Evolutionary conservation across 345 rosid genomes (phyloP).

Genomic region (Pistacia atlantica): DNA sequence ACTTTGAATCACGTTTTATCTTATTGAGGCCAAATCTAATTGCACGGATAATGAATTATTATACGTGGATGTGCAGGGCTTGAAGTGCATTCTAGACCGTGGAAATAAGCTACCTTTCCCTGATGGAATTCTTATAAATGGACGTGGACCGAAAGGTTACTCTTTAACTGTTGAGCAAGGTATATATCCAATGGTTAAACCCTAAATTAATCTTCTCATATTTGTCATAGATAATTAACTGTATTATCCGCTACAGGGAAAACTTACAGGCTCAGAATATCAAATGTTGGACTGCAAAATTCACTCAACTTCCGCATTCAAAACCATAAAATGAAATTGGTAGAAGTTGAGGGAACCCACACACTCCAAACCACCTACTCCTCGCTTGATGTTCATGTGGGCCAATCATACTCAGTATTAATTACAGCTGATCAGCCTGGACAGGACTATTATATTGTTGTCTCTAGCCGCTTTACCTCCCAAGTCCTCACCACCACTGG

Average conservation of each 20-base stretch:
- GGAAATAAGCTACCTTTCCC: conserved; percentile 76
- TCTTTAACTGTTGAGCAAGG: conserved; percentile 80
- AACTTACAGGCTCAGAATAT: conserved; percentile 88
- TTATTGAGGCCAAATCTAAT: neutral
- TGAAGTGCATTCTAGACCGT: conserved; percentile 56
- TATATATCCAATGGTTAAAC: conserved; percentile 13
- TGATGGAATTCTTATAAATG: conserved; percentile 90
- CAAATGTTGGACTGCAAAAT: conserved; percentile 83
- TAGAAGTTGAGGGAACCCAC: conserved; percentile 95
- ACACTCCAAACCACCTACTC: conserved; percentile 82
- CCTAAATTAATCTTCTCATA: too few relatives aligned
- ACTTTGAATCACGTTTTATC: neutral
- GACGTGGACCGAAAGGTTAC: conserved; percentile 65
- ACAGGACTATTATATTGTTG: conserved; percentile 78
- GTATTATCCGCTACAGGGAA: conserved; percentile 49
- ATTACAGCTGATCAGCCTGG: conserved; percentile 90
- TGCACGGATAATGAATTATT: neutral
- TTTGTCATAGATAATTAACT: neutral
- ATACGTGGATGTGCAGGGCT: conserved; percentile 36
- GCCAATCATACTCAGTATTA: conserved; percentile 83
- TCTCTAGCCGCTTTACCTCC: conserved; percentile 71
- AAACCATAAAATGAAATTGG: conserved; percentile 74
- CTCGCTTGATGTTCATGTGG: conserved; percentile 86
- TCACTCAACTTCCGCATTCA: conserved; percentile 93
- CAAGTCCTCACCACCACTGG: conserved; percentile 74